These are phyloP conservation scores for Melocanna baccifera DNA, from an alignment of 176 grass and related monocot species.

Conservation along the genomic window DNA sequence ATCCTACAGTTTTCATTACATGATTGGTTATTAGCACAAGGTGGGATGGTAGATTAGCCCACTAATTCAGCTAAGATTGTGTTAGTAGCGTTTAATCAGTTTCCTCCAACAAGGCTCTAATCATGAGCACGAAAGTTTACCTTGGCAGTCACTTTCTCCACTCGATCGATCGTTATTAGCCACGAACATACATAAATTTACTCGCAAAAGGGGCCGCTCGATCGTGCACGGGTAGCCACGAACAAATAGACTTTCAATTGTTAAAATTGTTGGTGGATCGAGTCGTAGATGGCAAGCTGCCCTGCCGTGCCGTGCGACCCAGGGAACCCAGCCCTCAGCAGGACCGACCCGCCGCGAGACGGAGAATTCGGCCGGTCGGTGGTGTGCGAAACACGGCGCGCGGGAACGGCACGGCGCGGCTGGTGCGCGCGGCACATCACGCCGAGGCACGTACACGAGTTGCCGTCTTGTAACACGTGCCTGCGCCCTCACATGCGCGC, in stretches of 20 bases:
- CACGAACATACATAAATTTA: not conserved
- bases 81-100: not conserved
- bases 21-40: not conserved
- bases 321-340: not conserved
- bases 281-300: constrained; percentile 29
- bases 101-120: not conserved
- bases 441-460: not conserved
- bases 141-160: not conserved
- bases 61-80: no score
- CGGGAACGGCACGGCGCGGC: not conserved
- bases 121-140: not conserved
- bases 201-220: not conserved
- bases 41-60: not conserved
- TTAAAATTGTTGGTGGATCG: not conserved
- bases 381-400: constrained; percentile 31
- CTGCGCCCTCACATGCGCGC: not conserved
- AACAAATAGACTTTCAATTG: not conserved
- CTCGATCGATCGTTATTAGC: not conserved
- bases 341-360: not conserved
- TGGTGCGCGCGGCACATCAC: not conserved
- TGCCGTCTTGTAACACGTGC: constrained; percentile 33
- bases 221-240: not conserved
- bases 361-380: not conserved
- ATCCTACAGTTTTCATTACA: no score
- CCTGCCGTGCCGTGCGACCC: constrained; percentile 28